Evolutionary conservation across 305 asterid species (phyloP), one percentile per base, ranked within the genome.

Genomic region (Fraxinus velutina): DNA sequence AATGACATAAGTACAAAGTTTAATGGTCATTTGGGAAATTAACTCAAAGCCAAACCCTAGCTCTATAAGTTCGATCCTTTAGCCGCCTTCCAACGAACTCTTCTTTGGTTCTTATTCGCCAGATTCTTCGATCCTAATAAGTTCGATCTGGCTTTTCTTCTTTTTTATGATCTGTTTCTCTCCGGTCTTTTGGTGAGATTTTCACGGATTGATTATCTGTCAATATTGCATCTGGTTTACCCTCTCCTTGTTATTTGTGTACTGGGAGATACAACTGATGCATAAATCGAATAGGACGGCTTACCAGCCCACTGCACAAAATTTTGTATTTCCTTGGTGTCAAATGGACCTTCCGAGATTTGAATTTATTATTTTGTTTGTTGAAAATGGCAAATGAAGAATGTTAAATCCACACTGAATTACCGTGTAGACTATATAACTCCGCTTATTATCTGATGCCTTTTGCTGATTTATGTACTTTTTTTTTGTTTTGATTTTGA

Each of bases 251-350:
- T 24, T 36, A 64, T 22, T 76, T 88, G 78, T 88, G 77, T 76
- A 33, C 90, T 80, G 78, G 94, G 92, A 82, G 92, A 86, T 90
- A 88, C 81, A 88, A 84, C 88, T 72, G 96, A 52, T 89, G 94
- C 96, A 80, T 15, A 87, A 7, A 90, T 0, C 39, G 27, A 86
- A 37, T n/a, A 24, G 91, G 89, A 72, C 81, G 87, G 83, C 94
- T 89, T 88, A 88, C 92, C 94, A 89, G 89, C 96, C 89, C 91
- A 89, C 85, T 44, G 96, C 91, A 86, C 85, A 76, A 86, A 84
- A 81, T 39, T 42, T 81, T 79, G 84, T 70, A 80, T 90, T 85
- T 82, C 30, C 30, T 27, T 27, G 30, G 30, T 27, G 30, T 27
- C 30, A 27, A 27, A 27, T 27, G 30, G 30, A 27, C 30, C 30